phyloP scores from a whole-genome alignment of 768 basidiomycete species.

The Tephrocybe sp. region DNA sequence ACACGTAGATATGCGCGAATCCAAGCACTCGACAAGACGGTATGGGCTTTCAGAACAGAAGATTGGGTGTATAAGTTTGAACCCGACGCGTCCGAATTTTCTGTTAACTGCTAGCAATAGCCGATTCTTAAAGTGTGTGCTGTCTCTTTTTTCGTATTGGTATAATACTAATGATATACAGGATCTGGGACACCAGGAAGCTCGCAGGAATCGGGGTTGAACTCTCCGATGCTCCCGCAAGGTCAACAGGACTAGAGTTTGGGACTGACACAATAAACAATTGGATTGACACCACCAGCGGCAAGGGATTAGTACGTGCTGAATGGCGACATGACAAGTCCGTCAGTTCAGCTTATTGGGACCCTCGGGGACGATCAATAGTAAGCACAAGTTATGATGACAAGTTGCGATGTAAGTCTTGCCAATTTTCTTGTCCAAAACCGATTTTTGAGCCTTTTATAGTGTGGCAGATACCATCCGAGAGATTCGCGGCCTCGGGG shows the following conservation, averaged over 20 bases:
- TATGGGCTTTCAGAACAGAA: slow-evolving; percentile 70
- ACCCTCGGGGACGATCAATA: slow-evolving; percentile 72
- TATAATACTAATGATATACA: slow-evolving; percentile 23
- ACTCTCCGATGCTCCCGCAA: slow-evolving; percentile 25
- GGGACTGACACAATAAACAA: slow-evolving; percentile 42
- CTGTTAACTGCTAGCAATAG: slow-evolving; percentile 77
- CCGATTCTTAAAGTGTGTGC: slow-evolving; percentile 61
- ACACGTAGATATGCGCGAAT: slow-evolving; percentile 73
- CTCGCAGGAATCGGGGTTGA: slow-evolving; percentile 41
- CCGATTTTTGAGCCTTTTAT: slow-evolving; percentile 11
- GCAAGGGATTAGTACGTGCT: slow-evolving; percentile 54
- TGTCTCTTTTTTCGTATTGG: background rate
- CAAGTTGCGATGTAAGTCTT: slow-evolving; percentile 58
- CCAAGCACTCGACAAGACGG: slow-evolving; percentile 50
- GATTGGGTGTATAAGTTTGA: slow-evolving; percentile 78
- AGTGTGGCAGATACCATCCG: slow-evolving; percentile 78
- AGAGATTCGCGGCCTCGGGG: slow-evolving; percentile 40
- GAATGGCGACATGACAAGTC: slow-evolving; percentile 73
- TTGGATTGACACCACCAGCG: slow-evolving; percentile 49
- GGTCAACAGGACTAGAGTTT: slow-evolving; percentile 27
- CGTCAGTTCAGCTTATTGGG: slow-evolving; percentile 85
- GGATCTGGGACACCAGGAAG: slow-evolving; percentile 81
- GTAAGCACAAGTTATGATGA: slow-evolving; percentile 88
- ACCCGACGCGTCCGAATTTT: slow-evolving; percentile 64
- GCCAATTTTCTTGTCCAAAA: background rate